Base-by-base conservation (phyloP, 208 protist species). In the Acanthamoeba triangularis region DNA sequence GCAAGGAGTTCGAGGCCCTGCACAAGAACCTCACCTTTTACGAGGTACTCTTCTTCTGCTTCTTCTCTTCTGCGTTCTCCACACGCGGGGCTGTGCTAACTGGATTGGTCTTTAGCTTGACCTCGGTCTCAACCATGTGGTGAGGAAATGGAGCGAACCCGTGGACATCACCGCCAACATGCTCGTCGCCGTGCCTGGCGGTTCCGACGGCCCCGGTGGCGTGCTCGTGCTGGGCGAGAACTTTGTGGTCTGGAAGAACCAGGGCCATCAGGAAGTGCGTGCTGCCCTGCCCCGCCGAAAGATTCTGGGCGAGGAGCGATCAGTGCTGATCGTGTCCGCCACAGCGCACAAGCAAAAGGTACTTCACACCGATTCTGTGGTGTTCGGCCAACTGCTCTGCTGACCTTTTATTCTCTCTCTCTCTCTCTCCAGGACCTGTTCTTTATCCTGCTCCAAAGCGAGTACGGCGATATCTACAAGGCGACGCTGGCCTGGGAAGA, bases 381-480 rank as follows among this genome's bases (percentile, higher is more conserved):
- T 52, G 47, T 52, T 16, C 47, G 47, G 13, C 47, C 47, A 52
- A 52, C 47, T 16, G 47, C 47, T 84, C 30, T n/a, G 23, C 63
- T 72, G n/a, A 33, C 63, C 63, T 30, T 72, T 33, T 16, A 76
- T 76, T 8, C 14, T 41, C 59, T 41, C n/a, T 25, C 18, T 16
- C n/a, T n/a, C n/a, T n/a, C n/a, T n/a, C n/a, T n/a, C n/a, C n/a
- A 95, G 91, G 72, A 95, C 20, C 96, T 98, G 96, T 99, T 99
- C 84, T 99, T 99, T 96, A 96, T 99, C 85, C 95, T 99, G 3
- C 47, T 99, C 61, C 99, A 99, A 97, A 98, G 98, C 41, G 99
- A 99, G 95, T 97, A 98, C 16, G 99, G 99, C n/a, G 99, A 99
- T 95, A 59, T 99, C 30, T 99, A 99, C 97, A 99, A 99, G 74